A percentile compares a stretch with the other conserved stretches of the same genome.
phyloP scores from a whole-genome alignment of 2,329 filamentous ascomycete genomes.

The Balansia obtecta region DNA sequence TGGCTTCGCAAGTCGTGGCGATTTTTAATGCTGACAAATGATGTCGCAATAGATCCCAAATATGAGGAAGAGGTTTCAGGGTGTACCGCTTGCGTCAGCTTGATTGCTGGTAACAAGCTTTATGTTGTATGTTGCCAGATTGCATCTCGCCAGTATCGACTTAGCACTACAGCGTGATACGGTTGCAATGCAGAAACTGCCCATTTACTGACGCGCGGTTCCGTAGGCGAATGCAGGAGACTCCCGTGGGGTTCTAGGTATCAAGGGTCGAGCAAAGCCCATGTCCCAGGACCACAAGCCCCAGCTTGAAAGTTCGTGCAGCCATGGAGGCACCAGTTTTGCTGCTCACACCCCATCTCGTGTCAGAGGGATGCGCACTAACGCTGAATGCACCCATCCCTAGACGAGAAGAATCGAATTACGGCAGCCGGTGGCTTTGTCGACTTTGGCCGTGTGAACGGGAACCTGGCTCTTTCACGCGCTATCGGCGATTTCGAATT shows the following conservation, averaged over 20 bases:
- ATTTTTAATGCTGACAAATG: constrained; percentile 2
- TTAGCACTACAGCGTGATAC: not conserved
- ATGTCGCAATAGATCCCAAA: constrained; percentile 58
- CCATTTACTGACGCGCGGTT: constrained; percentile 9
- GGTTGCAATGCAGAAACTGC: not conserved
- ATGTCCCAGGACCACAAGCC: constrained; percentile 99
- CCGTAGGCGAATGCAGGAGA: constrained; percentile 87
- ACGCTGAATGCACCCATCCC: constrained; percentile 7
- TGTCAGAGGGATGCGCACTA: not conserved
- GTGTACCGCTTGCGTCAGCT: constrained; percentile 85
- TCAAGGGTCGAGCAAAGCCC: constrained; percentile 94
- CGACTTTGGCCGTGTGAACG: constrained; percentile 96
- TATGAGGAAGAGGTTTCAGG: constrained; percentile 98
- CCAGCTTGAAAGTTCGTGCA: constrained; percentile 77
- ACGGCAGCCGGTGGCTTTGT: constrained; percentile 93
- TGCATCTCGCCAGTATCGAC: not conserved
- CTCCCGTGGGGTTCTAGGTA: constrained; percentile 85
- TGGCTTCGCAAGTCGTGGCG: not conserved
- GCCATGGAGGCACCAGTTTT: not conserved
- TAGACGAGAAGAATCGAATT: constrained; percentile 91
- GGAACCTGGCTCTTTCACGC: constrained; percentile 89
- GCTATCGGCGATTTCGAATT: constrained; percentile 99
- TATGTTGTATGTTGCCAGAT: constrained; percentile 62
- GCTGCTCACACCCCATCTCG: not conserved
- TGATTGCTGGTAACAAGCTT: constrained; percentile 85